phyloP scores from a whole-genome alignment of 257 asterid species.

The Ehretia macrophylla region DNA sequence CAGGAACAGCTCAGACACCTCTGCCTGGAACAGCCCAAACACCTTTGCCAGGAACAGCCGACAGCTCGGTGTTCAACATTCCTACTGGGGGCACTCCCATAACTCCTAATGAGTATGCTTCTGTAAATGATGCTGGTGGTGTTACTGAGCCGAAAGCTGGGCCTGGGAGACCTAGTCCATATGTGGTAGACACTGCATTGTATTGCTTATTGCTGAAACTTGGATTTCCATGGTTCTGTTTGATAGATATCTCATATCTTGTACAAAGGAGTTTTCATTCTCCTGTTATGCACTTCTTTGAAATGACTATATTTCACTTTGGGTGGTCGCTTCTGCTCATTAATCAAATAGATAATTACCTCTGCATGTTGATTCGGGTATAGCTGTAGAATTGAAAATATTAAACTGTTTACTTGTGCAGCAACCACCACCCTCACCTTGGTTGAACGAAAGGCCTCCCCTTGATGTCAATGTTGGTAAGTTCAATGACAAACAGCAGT shows the following conservation, averaged over 20 bases:
- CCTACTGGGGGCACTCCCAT: constrained; percentile 84
- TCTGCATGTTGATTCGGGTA: not conserved
- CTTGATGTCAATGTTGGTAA: constrained; percentile 95
- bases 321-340: not conserved
- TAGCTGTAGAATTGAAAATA: not conserved
- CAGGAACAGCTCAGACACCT: constrained; percentile 73
- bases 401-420: constrained; percentile 33
- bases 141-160: constrained; percentile 50
- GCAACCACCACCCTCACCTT: constrained; percentile 86
- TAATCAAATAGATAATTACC: not conserved
- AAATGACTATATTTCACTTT: too few relatives aligned
- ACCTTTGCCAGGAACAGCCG: constrained; percentile 64
- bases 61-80: constrained; percentile 62
- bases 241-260: not conserved
- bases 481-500: constrained; percentile 22
- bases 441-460: constrained; percentile 82
- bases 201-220: constrained; percentile 1
- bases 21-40: constrained; percentile 69
- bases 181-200: constrained; percentile 46
- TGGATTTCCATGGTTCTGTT: not conserved
- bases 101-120: constrained; percentile 63
- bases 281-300: not conserved
- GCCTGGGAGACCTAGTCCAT: constrained; percentile 70
- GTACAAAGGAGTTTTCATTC: too few relatives aligned
- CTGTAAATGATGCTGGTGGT: constrained; percentile 51